These are phyloP conservation scores for Saccharomycopsis sp. DNA, from an alignment of 805 yeast species.

Conservation along the genomic window DNA sequence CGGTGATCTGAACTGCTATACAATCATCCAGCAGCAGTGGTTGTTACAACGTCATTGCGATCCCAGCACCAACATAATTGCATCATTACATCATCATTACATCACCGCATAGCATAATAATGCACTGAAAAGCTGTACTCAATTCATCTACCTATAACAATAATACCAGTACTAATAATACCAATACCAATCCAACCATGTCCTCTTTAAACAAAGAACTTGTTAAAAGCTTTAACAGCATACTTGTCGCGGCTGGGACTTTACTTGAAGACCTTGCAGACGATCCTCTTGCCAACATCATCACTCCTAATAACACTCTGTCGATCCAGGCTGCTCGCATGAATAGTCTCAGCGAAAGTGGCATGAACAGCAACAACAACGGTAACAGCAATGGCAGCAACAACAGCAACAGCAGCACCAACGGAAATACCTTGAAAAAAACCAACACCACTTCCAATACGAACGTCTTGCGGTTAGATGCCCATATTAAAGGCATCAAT, in stretches of 20 bases:
- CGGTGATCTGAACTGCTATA: too few species aligned
- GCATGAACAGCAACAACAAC: background rate
- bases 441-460: background rate
- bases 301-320: slow-evolving; percentile 10
- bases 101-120: too few species aligned
- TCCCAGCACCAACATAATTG: too few species aligned
- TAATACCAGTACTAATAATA: background rate
- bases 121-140: background rate
- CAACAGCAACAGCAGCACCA: background rate
- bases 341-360: background rate
- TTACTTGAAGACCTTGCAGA: slow-evolving; percentile 18
- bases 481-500: slow-evolving; percentile 13
- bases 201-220: slow-evolving; percentile 16
- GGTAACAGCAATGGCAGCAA: too few species aligned
- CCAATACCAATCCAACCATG: background rate
- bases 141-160: background rate
- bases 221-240: slow-evolving; percentile 6
- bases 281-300: slow-evolving; percentile 18
- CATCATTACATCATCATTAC: too few species aligned
- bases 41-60: too few species aligned
- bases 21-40: too few species aligned
- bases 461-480: slow-evolving; percentile 9
- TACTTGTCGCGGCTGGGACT: slow-evolving; percentile 11
- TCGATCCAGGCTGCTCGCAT: background rate
- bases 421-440: background rate